Evolutionary conservation across 495 filamentous ascomycete genomes (phyloP), one percentile per base, ranked within the genome.

Genomic region (Thermothielavioides terrestris): DNA sequence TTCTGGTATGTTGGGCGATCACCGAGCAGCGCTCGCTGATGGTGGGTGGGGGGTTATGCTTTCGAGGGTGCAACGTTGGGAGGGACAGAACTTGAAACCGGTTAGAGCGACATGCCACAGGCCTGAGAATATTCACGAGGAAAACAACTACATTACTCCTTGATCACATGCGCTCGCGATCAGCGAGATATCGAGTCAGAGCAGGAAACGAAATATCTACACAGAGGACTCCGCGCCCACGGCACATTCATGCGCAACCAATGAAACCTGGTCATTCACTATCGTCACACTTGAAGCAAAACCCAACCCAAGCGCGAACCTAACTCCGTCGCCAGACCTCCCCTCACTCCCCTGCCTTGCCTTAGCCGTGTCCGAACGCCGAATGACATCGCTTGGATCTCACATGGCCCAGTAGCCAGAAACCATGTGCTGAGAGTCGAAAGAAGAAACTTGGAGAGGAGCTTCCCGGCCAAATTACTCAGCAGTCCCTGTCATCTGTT

Each of bases 401-500:
- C 17, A 15, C 21, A 25, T 10, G 37, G 25, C 37, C 46, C 27
- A 42, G 20, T 14, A 49, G 35, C 39, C 23, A 28, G 36, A 42
- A 42, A 39, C 46, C 47, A 50, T 50, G 39, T 14, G 20, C 15
- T 3, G 22, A 28, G 39, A 32, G 14, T 37, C 31, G 31, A 42
- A 44, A 18, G 9, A 50, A 14, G 26, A 26, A n/a, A 32, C 23
- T 14, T 6, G 21, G 15, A 25, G 2, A 23, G 30, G 4, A 10
- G 5, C 3, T 14, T 17, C 18, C 8, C 3, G 1, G 9, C 7
- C 36, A n/a, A n/a, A n/a, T n/a, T 11, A 20, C 4, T 44, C 32
- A 58, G 23, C 44, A 55, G n/a, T 58, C 56, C 38, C 52, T 58
- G 35, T 15, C 1, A 12, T 6, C 21, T 40, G 46, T 42, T 15